Percentiles rank a stretch among this genome's conserved stretches.
Conservation (phyloP, 2,329 filamentous ascomycete species). For the Xylaria sp. region DNA sequence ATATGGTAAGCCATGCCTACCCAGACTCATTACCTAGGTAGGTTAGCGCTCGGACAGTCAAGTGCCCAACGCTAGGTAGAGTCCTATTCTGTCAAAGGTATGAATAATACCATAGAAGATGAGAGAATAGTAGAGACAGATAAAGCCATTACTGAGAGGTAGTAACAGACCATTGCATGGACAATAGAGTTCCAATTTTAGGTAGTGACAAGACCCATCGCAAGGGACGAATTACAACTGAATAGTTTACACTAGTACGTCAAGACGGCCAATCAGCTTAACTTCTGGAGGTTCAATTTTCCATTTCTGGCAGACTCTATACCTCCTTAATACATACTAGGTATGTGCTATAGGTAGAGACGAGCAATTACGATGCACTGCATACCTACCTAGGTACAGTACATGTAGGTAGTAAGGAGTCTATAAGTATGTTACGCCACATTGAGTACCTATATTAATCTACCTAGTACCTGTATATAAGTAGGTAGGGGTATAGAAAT, state of each 20-base stretch:
- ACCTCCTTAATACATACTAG: background rate
- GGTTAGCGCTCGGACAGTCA: background rate
- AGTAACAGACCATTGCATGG: background rate
- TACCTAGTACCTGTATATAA: background rate
- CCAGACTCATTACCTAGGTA: too few relatives aligned
- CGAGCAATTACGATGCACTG: too few relatives aligned
- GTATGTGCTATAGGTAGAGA: background rate
- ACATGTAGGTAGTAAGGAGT: background rate
- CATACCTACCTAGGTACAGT: background rate
- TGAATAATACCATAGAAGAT: background rate
- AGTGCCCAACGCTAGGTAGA: too few relatives aligned
- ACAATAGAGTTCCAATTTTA: background rate
- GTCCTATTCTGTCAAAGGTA: too few relatives aligned
- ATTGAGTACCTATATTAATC: background rate
- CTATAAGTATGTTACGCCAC: background rate
- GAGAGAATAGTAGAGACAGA: background rate
- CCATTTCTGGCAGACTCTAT: background rate
- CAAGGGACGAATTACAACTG: slow-evolving; percentile 19
- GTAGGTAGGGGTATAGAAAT: background rate
- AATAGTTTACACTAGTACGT: background rate
- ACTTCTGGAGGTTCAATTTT: background rate
- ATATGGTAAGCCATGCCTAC: too few relatives aligned
- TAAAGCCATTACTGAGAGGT: too few relatives aligned
- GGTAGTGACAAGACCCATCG: background rate
- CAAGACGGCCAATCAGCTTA: slow-evolving; percentile 5